phyloP scores from a whole-genome alignment of 768 basidiomycete species.

The Wakefieldia striispora region DNA sequence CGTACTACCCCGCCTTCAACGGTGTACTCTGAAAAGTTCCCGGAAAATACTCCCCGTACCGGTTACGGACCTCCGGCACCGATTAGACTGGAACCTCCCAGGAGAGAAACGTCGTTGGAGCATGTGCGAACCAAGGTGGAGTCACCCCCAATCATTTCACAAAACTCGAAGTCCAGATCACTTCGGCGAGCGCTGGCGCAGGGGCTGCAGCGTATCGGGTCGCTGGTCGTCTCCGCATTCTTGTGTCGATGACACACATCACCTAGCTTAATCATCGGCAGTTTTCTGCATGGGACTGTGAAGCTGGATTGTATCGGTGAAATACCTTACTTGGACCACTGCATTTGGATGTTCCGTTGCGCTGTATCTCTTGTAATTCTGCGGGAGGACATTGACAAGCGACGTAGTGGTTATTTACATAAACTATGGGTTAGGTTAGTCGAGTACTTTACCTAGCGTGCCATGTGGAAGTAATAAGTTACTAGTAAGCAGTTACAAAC shows the following conservation, averaged over 20 bases:
- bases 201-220: conserved; percentile 26
- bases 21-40: conserved; percentile 31
- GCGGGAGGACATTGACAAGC: conserved; percentile 10
- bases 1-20: conserved; percentile 30
- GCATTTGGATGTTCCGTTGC: conserved; percentile 5
- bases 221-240: conserved; percentile 30
- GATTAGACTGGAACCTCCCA: conserved; percentile 24
- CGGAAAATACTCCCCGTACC: conserved; percentile 23
- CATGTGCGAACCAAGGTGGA: conserved; percentile 21
- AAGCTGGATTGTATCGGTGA: conserved; percentile 20
- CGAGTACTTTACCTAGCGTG: conserved; percentile 10
- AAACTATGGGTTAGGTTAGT: conserved; percentile 21
- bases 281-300: conserved; percentile 24
- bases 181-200: conserved; percentile 25
- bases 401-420: conserved; percentile 26
- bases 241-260: conserved; percentile 28
- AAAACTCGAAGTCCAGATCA: conserved; percentile 21
- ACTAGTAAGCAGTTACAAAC: conserved; percentile 34
- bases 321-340: conserved; percentile 21
- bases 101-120: conserved; percentile 23
- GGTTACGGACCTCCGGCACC: conserved; percentile 14
- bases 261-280: conserved; percentile 4
- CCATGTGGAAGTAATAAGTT: conserved; percentile 22
- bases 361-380: conserved; percentile 13
- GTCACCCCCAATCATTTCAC: conserved; percentile 18